phyloP scores from a whole-genome alignment of 2,329 filamentous ascomycete genomes.

The Orbilia oligospora region DNA sequence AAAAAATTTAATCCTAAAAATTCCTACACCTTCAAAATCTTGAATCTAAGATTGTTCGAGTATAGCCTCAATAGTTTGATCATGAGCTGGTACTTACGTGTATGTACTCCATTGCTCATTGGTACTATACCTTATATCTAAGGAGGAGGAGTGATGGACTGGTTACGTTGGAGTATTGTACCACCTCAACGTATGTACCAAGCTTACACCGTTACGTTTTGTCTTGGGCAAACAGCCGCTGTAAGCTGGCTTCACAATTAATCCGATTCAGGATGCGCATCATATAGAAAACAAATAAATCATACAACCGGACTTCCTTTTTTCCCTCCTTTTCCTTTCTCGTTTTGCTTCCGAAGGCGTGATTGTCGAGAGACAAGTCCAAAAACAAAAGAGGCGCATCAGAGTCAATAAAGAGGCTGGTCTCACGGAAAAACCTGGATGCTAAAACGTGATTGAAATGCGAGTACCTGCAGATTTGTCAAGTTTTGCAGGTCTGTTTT shows the following conservation, averaged over 20 bases:
- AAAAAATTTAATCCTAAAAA: neutral
- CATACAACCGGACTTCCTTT: constrained; percentile 7
- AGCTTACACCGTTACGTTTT: constrained; percentile 21
- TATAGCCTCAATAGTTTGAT: constrained; percentile 19
- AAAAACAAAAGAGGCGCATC: constrained; percentile 33
- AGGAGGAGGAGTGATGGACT: neutral
- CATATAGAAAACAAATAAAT: neutral
- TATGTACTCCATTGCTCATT: constrained; percentile 15
- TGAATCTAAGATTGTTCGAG: constrained; percentile 24
- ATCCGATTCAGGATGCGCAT: constrained; percentile 42
- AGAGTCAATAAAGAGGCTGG: constrained; percentile 31
- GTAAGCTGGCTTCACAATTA: constrained; percentile 19
- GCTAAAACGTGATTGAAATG: constrained; percentile 43
- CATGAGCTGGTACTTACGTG: constrained; percentile 1
- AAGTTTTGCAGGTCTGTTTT: constrained; percentile 7
- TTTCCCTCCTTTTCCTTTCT: neutral
- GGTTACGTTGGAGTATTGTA: neutral
- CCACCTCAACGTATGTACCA: constrained; percentile 1
- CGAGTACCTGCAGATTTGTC: constrained; percentile 49
- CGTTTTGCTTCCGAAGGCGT: constrained; percentile 16
- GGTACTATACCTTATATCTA: too few relatives aligned
- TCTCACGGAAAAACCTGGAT: constrained; percentile 38
- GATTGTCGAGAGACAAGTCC: constrained; percentile 30
- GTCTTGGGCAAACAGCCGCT: constrained; percentile 23
- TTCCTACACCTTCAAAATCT: neutral